These are phyloP conservation scores for Citrus sinensis DNA, from an alignment of 345 rosid species.

Conservation along the genomic window DVS_A1.0 CM039169.1:7482501-7483000, in stretches of 20 bases:
- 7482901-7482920: not conserved
- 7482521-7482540: not conserved
- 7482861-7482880: not conserved
- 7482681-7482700: not conserved
- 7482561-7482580: not conserved
- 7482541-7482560: not conserved
- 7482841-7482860: not conserved
- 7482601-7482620: not conserved
- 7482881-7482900: not conserved
- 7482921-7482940: not conserved
- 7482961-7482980: not conserved
- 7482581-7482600: not conserved
- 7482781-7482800: not conserved
- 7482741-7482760: no score
- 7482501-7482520: not conserved
- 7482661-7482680: not conserved
- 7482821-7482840: not conserved
- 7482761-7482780: not conserved
- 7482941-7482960: not conserved
- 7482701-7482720: not conserved
- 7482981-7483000: not conserved
- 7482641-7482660: not conserved
- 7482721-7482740: not conserved
- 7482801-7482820: not conserved
- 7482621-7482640: not conserved